Evolutionary conservation across 2,329 filamentous ascomycete species (phyloP), one percentile per base, ranked within the genome.

Genomic region (Microsporum audouinii): DNA sequence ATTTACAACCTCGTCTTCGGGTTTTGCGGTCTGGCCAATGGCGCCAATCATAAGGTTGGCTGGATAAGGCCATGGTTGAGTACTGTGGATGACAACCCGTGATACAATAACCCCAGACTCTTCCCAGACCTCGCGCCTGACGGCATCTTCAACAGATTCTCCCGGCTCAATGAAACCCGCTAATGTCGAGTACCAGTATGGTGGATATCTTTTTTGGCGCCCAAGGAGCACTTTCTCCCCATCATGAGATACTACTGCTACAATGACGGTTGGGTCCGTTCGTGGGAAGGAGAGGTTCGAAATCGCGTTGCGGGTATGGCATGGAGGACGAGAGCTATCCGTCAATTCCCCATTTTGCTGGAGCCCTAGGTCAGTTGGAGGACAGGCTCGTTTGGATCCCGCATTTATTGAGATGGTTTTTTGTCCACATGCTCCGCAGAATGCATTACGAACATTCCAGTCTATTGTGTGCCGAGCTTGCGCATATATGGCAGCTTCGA

Each of bases 241-340:
- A 67, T 95, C 89, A 58, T 86, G 80, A 59, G 88, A 95, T 36
- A 97, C 83, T 8, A 96, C 87, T 0, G 91, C 92, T 76, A 95
- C 91, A 75, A 99, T 99, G 72, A 97, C 91, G 33, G 90, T 95
- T 0, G 91, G 91, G 68, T 96, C 91, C 1, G 92, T 96, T 58
- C 91, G 84, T 2, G 92, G 92, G 79, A 96, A 97, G 70, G 82
- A 87, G 59, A 96, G 80, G 75, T 99, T 99, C 36, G 91, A 95
- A 53, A 99, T 78, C 31, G 89, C 91, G 43, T 84, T 87, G 60
- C 94, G 84, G 0, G 91, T 95, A 5, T 84, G 85, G 74, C 94
- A 99, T 17, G 87, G 81, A 1, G 80, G 81, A 6, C 90, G 85
- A 7, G 60, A 29, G 31, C 36, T 62, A 55, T 72, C 70, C 3